phyloP scores from a whole-genome alignment of 1,139 yeast genomes.

The Geotrichum histeridarum region DNA sequence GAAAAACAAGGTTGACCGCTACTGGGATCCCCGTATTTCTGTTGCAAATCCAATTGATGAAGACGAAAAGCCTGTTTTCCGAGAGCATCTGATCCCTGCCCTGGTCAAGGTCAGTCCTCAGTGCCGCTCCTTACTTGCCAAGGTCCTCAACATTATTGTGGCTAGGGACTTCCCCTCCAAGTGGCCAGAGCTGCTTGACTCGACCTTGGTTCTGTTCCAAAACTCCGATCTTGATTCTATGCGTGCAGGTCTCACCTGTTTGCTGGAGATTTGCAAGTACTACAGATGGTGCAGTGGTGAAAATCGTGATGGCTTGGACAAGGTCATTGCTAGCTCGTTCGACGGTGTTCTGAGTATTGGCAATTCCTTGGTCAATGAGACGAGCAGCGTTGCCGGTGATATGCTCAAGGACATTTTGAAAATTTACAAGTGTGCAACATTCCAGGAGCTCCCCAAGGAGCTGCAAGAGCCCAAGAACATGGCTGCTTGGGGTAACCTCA shows the following conservation, averaged over 20 bases:
- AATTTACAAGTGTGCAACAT: constrained; percentile 74
- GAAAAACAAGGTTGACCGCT: constrained; percentile 66
- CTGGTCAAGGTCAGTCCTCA: constrained; percentile 41
- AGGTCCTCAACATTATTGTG: constrained; percentile 63
- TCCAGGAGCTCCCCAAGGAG: constrained; percentile 63
- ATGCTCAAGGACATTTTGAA: constrained; percentile 73
- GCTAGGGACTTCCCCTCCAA: constrained; percentile 59
- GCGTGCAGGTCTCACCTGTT: constrained; percentile 70
- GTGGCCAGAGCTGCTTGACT: constrained; percentile 66
- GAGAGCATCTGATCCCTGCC: constrained; percentile 53
- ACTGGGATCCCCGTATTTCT: constrained; percentile 49
- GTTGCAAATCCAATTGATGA: constrained; percentile 44
- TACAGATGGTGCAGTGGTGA: constrained; percentile 72
- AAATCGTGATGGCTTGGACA: constrained; percentile 54
- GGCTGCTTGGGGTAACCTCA: constrained; percentile 71
- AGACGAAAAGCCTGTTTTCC: constrained; percentile 68
- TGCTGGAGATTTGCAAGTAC: constrained; percentile 67
- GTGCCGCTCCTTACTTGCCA: constrained; percentile 55
- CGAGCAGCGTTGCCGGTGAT: constrained; percentile 54
- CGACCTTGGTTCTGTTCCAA: constrained; percentile 53
- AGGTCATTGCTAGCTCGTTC: constrained; percentile 58
- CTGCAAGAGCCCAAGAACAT: constrained; percentile 58
- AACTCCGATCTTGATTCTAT: constrained; percentile 52
- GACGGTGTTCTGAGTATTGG: constrained; percentile 68
- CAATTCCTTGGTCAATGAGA: constrained; percentile 47